Conservation (phyloP, 345 rosid species). For the Bruguiera gymnorhiza region DNA sequence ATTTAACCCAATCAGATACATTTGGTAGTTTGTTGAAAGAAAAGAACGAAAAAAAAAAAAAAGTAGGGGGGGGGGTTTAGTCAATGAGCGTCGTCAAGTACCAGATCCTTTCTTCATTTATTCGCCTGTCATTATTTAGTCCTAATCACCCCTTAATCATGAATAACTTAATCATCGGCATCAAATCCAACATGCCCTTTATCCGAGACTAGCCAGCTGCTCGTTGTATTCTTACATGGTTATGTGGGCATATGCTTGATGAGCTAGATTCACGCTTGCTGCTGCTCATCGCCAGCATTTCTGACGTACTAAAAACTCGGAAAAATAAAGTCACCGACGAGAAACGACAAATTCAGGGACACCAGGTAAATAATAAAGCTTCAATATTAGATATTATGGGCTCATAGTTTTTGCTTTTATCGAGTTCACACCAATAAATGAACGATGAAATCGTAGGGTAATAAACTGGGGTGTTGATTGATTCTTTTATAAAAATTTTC, state of each 20-base stretch:
- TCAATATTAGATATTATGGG: too few species aligned
- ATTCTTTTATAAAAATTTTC: too few species aligned
- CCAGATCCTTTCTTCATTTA: constrained; percentile 24
- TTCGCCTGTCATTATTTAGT: constrained; percentile 4
- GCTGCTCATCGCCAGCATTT: too few species aligned
- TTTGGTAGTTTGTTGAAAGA: constrained; percentile 20
- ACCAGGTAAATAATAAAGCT: background rate
- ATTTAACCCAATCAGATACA: too few species aligned
- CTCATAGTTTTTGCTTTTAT: too few species aligned
- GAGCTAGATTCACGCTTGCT: background rate
- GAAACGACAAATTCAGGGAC: background rate
- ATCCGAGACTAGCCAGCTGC: constrained; percentile 26
- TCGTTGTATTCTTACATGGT: constrained; percentile 9
- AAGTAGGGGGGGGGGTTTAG: background rate
- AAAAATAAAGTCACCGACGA: too few species aligned
- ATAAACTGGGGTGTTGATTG: too few species aligned
- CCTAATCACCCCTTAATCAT: background rate
- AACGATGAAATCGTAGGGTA: too few species aligned
- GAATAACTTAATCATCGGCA: constrained; percentile 14
- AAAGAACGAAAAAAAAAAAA: background rate
- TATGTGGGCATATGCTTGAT: background rate
- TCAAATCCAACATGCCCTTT: constrained; percentile 25
- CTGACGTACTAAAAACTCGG: too few species aligned
- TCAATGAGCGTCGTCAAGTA: constrained; percentile 34
- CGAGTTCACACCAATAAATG: too few species aligned